Evolutionary conservation across 805 yeast species (phyloP), one percentile per base, ranked within the genome.

Genomic region (Starmera caribaea): DNA sequence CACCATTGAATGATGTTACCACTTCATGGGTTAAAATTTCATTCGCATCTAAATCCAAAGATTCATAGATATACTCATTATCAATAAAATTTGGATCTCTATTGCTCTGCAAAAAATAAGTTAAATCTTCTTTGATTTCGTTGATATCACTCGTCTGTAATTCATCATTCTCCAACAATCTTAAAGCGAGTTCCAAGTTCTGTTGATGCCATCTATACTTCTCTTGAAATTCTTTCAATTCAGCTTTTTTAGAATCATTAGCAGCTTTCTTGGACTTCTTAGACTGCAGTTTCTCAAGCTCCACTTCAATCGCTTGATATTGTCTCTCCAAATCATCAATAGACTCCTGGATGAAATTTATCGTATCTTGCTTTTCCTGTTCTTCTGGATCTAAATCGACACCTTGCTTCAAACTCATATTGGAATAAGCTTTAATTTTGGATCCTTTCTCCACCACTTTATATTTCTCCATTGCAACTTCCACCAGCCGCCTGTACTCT

Each of bases 71-170:
- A 21, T 87, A 90, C 53, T 89, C 96, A 58, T 90, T 95, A 53
- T 88, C 97, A 16, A 90, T 82, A 57, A 87, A 90, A 53, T 87
- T 95, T 3, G 79, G 85, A 42, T 87, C 96, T 60, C 83, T 88
- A 57, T 90, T 90, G 49, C 85, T 84, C 50, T 88, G 96, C 17
- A 92, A 86, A 58, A 87, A 90, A 63, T 92, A 90, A 48, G 76
- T 81, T 53, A 90, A 79, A 58, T 90, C 97, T 43, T 90, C 97
- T 55, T 79, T 78, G 45, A 87, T 78, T 24, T 74, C 81, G 48
- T 79, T 79, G 11, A 92, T 74, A 37, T 76, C 74, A 21, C 81
- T 87, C 1, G 88, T 81, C 16, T 79, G 84, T 46, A 92, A 63
- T 36, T 77, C 81, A 43, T 83, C 90, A 58, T 82, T 85, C 51